phyloP scores from a whole-genome alignment of 768 basidiomycete genomes.

The Lentinula raphanica region DNA sequence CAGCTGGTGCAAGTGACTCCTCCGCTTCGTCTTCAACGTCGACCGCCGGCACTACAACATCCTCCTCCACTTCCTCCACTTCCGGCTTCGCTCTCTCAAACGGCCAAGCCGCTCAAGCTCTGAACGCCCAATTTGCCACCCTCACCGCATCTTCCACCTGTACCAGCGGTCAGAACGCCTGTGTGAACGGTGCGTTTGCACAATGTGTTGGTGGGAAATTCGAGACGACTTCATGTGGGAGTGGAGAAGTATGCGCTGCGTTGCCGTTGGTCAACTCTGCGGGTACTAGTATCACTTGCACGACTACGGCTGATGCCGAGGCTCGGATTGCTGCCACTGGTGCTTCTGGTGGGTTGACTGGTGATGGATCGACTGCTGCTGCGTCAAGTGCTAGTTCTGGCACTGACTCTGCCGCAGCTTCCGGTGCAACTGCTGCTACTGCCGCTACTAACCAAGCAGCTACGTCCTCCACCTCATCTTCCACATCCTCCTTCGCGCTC shows the following conservation, averaged over 20 bases:
- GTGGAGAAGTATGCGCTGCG: conserved; percentile 30
- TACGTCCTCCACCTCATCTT: conserved; percentile 24
- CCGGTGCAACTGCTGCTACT: conserved; percentile 15
- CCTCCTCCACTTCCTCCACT: conserved; percentile 7
- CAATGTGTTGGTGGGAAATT: conserved; percentile 44
- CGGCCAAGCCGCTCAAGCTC: conserved; percentile 31
- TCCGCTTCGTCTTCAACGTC: conserved; percentile 1
- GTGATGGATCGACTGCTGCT: not conserved
- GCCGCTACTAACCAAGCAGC: conserved; percentile 14
- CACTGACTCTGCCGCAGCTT: conserved; percentile 13
- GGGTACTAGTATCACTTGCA: conserved; percentile 40
- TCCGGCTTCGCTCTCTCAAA: conserved; percentile 27
- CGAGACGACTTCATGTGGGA: conserved; percentile 23
- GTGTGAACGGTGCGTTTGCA: conserved; percentile 38
- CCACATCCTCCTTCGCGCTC: conserved; percentile 10
- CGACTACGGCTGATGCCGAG: conserved; percentile 28
- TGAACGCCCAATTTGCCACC: conserved; percentile 35
- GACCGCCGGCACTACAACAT: conserved; percentile 4
- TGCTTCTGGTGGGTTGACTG: conserved; percentile 24
- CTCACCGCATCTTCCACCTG: conserved; percentile 35
- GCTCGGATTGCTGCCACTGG: conserved; percentile 33
- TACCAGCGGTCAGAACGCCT: conserved; percentile 37
- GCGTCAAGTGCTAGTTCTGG: not conserved
- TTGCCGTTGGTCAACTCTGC: conserved; percentile 37
- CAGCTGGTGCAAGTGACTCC: not conserved